Conservation (phyloP, 768 basidiomycete genomes). For the Rhodotorula paludigena region DNA sequence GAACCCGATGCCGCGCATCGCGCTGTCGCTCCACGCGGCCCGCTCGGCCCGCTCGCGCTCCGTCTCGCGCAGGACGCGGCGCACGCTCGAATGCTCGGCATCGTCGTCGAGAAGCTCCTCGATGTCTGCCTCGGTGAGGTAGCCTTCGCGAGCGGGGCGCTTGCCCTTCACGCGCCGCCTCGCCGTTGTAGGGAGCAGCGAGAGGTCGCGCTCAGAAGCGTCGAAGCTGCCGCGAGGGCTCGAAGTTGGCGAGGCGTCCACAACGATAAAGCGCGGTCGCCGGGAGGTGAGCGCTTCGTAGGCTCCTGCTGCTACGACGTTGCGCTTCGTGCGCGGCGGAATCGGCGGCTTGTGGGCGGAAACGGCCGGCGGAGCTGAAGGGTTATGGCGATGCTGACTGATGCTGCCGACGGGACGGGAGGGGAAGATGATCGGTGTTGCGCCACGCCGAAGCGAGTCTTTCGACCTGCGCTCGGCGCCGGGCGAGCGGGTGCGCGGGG, state of each 20-base stretch:
- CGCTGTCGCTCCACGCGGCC: constrained; percentile 22
- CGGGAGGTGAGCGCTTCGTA: not conserved
- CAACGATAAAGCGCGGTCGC: constrained; percentile 1
- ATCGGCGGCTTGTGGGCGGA: not conserved
- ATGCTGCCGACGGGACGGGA: not conserved
- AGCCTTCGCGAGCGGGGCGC: not conserved
- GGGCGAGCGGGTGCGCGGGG: constrained; percentile 6
- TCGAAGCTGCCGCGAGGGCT: not conserved
- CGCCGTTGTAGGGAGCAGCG: not conserved
- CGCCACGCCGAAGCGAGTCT: not conserved
- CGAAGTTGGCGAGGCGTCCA: not conserved
- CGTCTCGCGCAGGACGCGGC: constrained; percentile 28
- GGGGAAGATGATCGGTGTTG: not conserved
- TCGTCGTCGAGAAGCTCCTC: not conserved
- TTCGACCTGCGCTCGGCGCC: not conserved
- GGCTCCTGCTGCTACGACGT: not conserved
- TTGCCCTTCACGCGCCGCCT: not conserved
- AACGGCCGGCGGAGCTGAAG: too few species aligned
- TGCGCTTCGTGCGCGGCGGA: not conserved
- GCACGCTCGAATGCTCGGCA: constrained; percentile 10
- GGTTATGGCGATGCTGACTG: not conserved
- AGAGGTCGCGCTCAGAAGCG: not conserved
- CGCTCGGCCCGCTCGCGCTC: constrained; percentile 17
- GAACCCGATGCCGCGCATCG: constrained; percentile 10
- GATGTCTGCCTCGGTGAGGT: not conserved